phyloP scores from a whole-genome alignment of 768 basidiomycete species.

The Gelatoporia subvermispora region DNA sequence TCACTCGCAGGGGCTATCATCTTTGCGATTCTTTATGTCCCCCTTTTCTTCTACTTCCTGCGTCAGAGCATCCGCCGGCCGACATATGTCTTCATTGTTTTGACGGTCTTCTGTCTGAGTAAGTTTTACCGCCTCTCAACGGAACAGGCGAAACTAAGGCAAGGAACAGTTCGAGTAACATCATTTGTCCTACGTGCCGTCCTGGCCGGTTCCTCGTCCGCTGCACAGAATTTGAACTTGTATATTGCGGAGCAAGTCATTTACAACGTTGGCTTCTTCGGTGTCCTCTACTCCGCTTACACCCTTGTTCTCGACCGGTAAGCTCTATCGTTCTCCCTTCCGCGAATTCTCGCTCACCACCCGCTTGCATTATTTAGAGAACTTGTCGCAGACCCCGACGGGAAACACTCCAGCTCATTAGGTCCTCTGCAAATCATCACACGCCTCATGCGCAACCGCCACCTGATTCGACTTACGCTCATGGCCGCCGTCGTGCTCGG shows the following conservation, averaged over 20 bases:
- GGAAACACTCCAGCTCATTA: neutral
- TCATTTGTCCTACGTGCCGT: constrained; percentile 27
- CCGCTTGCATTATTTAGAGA: constrained; percentile 1
- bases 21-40: constrained; percentile 27
- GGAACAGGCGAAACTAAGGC: neutral
- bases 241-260: constrained; percentile 27
- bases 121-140: constrained; percentile 2
- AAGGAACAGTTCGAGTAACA: constrained; percentile 22
- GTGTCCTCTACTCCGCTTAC: constrained; percentile 30
- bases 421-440: constrained; percentile 3
- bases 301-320: constrained; percentile 29
- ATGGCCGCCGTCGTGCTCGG: constrained; percentile 13
- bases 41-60: constrained; percentile 21
- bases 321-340: neutral
- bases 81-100: constrained; percentile 24
- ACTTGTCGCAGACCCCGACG: neutral
- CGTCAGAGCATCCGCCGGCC: constrained; percentile 16
- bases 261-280: constrained; percentile 33
- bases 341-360: neutral
- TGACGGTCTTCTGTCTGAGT: constrained; percentile 27
- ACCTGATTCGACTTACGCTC: constrained; percentile 13
- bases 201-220: constrained; percentile 20
- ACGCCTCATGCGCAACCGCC: constrained; percentile 11
- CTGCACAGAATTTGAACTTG: constrained; percentile 17
- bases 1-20: constrained; percentile 28